A percentile compares a stretch with the other conserved stretches of the same genome.
Evolutionary conservation across 352 stramenopile species (phyloP).

Genomic region (Detonula confervacea): DNA sequence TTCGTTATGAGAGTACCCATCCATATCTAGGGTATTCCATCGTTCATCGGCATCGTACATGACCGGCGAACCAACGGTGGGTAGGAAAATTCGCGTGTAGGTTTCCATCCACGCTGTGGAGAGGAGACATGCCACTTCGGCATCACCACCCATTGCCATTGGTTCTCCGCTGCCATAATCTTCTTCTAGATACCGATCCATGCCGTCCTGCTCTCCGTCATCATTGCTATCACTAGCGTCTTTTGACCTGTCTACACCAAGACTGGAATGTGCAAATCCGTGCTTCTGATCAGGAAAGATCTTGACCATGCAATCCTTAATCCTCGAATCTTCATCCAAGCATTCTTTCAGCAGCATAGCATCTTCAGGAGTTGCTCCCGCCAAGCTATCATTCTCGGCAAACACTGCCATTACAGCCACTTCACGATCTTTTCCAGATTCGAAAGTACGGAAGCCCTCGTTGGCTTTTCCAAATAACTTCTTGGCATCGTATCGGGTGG

Average conservation of each 20-base stretch:
- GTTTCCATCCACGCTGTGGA: conserved; percentile 85
- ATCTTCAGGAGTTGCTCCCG: conserved; percentile 72
- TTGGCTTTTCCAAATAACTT: conserved; percentile 68
- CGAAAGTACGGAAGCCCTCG: conserved; percentile 45
- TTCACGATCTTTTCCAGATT: conserved; percentile 50
- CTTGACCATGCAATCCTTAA: conserved; percentile 84
- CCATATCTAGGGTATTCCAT: conserved; percentile 53
- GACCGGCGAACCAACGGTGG: conserved; percentile 69
- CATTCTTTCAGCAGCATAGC: conserved; percentile 64
- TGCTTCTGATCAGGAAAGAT: conserved; percentile 82
- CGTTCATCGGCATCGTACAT: conserved; percentile 61
- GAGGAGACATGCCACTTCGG: conserved; percentile 80
- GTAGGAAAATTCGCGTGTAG: conserved; percentile 79
- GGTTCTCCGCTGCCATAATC: conserved; percentile 68
- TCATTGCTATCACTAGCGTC: background rate
- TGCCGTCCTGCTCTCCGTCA: conserved; percentile 27
- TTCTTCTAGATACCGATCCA: conserved; percentile 66
- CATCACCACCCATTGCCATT: conserved; percentile 62
- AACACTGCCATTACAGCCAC: conserved; percentile 82
- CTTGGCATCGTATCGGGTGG: conserved; percentile 74
- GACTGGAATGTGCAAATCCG: conserved; percentile 76
- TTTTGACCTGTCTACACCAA: conserved; percentile 12
- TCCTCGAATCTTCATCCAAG: conserved; percentile 65
- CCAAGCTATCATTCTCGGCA: conserved; percentile 67
- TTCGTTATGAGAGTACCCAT: conserved; percentile 49